phyloP scores from a whole-genome alignment of 1,284 basidiomycete genomes.

The Schizophyllum amplum region DNA sequence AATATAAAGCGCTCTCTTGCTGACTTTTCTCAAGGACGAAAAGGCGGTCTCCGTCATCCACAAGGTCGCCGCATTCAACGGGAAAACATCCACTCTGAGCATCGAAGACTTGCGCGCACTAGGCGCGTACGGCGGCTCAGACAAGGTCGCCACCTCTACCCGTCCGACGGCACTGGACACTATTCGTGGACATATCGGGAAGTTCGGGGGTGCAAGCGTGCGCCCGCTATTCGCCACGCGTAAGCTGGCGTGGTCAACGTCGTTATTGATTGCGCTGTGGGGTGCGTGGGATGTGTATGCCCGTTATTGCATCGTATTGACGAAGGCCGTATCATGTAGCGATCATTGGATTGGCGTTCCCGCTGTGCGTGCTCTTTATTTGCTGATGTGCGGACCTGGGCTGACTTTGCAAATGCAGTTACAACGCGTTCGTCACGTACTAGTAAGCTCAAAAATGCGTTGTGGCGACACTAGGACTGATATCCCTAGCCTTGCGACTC shows the following conservation, averaged over 20 bases:
- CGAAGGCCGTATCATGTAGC: conserved; percentile 23
- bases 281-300: conserved; percentile 24
- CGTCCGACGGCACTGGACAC: conserved; percentile 9
- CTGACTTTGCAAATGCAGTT: conserved; percentile 26
- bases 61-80: conserved; percentile 64
- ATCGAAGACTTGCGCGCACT: conserved; percentile 35
- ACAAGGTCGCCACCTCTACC: conserved; percentile 15
- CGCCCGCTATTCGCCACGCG: conserved; percentile 52
- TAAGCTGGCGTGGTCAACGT: conserved; percentile 53
- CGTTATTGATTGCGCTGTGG: conserved; percentile 50
- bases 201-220: conserved; percentile 26
- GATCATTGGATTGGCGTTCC: conserved; percentile 64
- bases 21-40: conserved; percentile 58
- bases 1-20: too few species aligned
- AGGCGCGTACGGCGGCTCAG: conserved; percentile 17
- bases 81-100: conserved; percentile 34
- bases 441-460: too few species aligned
- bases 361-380: conserved; percentile 28
- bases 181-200: conserved; percentile 24
- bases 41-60: conserved; percentile 67
- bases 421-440: conserved; percentile 56
- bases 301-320: background rate
- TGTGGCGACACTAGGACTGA: background rate
- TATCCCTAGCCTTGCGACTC: conserved; percentile 30
- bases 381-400: too few species aligned